Evolutionary conservation across 352 stramenopile genomes (phyloP).

Genomic region (Pythium grandisporangium): DNA sequence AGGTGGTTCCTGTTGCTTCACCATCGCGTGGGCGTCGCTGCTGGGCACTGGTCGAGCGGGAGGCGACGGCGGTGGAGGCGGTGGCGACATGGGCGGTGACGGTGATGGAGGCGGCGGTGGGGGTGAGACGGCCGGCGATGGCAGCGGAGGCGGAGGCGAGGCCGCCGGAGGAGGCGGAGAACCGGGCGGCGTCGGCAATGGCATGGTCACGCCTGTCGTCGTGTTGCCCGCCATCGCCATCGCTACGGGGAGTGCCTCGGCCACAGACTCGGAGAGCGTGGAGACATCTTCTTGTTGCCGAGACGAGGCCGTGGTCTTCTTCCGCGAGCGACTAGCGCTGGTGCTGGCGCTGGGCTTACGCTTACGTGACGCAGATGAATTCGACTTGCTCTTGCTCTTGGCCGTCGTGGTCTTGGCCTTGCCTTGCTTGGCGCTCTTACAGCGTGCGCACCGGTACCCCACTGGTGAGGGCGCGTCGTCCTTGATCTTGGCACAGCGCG

Average conservation of each 20-base stretch:
- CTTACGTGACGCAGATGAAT: too few species aligned
- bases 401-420: background rate
- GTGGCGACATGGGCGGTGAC: background rate
- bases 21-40: too few species aligned
- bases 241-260: too few species aligned
- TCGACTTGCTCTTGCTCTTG: conserved; percentile 1
- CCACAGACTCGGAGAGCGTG: too few species aligned
- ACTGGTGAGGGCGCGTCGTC: conserved; percentile 36
- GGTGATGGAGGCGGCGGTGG: conserved; percentile 5
- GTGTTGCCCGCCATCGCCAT: too few species aligned
- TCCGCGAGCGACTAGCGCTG: too few species aligned
- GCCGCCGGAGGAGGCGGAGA: conserved; percentile 10
- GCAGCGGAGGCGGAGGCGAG: conserved; percentile 3
- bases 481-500: conserved; percentile 43
- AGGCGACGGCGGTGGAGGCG: conserved; percentile 7
- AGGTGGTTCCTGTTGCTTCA: conserved; percentile 5
- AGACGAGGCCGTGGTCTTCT: background rate
- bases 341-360: too few species aligned
- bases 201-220: too few species aligned
- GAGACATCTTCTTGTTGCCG: background rate
- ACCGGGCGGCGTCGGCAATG: conserved; percentile 11
- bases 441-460: conserved; percentile 47
- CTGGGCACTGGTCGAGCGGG: conserved; percentile 5
- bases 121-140: conserved; percentile 7
- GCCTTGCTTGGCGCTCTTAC: conserved; percentile 7